Evolutionary conservation across 768 basidiomycete species (phyloP).

Genomic region (Psilocybe tampanensis): DNA sequence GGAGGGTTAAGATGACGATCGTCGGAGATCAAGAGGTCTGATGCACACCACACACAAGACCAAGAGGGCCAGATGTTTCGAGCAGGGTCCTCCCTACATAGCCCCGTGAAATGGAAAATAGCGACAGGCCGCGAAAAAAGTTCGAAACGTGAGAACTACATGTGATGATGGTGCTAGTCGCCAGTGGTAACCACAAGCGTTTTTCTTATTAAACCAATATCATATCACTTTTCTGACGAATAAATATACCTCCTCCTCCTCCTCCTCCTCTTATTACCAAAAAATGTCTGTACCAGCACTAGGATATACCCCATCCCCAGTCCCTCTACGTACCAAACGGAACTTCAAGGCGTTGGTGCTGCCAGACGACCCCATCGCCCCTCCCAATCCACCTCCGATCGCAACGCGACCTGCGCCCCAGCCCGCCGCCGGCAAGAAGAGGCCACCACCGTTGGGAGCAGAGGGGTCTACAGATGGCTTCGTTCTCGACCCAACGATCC

Average conservation of each 20-base stretch:
- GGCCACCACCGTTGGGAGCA: conserved; percentile 28
- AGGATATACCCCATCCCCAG: conserved; percentile 23
- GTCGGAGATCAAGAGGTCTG: conserved; percentile 4
- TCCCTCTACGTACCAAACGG: conserved; percentile 81
- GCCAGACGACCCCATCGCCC: conserved; percentile 40
- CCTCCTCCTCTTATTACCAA: not conserved
- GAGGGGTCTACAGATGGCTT: conserved; percentile 19
- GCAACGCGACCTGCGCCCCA: conserved; percentile 25
- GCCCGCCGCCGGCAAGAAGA: conserved; percentile 25
- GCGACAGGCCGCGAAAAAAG: not conserved
- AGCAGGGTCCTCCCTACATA: conserved; percentile 3
- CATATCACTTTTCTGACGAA: not conserved
- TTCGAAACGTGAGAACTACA: conserved; percentile 9
- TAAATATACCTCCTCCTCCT: not conserved
- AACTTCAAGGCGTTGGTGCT: conserved; percentile 88
- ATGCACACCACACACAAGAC: not conserved
- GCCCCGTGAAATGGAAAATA: conserved; percentile 5
- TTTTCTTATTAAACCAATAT: not conserved
- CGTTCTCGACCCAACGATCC: conserved; percentile 39
- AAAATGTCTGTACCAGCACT: conserved; percentile 17
- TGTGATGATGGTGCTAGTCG: conserved; percentile 4
- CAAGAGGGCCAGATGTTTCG: not conserved
- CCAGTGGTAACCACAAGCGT: conserved; percentile 9
- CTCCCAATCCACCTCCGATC: conserved; percentile 21
- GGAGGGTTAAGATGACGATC: not conserved